These are phyloP conservation scores for Hanseniaspora guilliermondii DNA, from an alignment of 805 yeast species.

Conservation along the genomic window DNA sequence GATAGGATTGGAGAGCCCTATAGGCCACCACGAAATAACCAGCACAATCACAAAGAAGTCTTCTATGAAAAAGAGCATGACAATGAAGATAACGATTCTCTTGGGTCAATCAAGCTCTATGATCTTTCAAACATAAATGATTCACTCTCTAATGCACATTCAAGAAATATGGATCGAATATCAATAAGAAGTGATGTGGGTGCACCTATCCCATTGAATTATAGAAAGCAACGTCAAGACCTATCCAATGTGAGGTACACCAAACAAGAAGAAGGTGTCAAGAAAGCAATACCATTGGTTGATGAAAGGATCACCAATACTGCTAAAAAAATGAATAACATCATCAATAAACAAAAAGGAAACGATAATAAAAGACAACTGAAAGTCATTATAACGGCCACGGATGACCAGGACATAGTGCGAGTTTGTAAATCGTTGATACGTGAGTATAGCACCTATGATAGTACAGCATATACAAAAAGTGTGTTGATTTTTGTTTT, in stretches of 20 bases:
- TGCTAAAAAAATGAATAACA: slow-evolving; percentile 18
- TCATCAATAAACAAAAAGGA: slow-evolving; percentile 16
- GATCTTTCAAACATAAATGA: background rate
- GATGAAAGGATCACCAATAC: slow-evolving; percentile 13
- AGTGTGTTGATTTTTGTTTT: background rate
- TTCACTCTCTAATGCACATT: background rate
- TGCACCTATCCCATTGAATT: slow-evolving; percentile 32
- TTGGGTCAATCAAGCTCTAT: background rate
- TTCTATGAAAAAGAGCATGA: background rate
- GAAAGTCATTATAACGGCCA: slow-evolving; percentile 15
- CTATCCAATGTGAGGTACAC: background rate
- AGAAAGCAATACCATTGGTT: background rate
- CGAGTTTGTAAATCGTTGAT: slow-evolving; percentile 7
- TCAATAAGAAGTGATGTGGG: slow-evolving; percentile 21
- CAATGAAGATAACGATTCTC: background rate
- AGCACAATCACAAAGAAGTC: background rate
- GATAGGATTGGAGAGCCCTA: slow-evolving; percentile 9
- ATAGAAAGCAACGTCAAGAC: slow-evolving; percentile 16
- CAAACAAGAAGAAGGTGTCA: background rate
- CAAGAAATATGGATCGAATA: background rate
- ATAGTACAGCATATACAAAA: background rate
- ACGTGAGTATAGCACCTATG: background rate
- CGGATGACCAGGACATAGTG: slow-evolving; percentile 7
- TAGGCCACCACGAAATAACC: background rate
- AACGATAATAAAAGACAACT: slow-evolving; percentile 16